Percentiles rank a stretch among this genome's conserved stretches.
phyloP scores from a whole-genome alignment of 2,329 filamentous ascomycete species.

The Aspergillus cejpii region DNA sequence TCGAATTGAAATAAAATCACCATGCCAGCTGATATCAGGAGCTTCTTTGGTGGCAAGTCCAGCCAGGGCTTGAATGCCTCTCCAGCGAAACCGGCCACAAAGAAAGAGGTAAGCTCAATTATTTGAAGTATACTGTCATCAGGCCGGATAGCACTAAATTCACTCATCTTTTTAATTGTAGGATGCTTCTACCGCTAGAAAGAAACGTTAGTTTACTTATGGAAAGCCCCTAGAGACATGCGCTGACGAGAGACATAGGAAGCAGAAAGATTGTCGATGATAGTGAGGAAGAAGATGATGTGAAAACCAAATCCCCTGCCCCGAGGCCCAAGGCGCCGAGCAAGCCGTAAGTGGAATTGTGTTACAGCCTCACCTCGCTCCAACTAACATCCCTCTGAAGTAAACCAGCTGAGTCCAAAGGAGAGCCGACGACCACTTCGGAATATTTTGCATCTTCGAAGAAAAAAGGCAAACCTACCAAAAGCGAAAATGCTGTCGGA shows the following conservation, averaged over 20 bases:
- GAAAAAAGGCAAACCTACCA: slow-evolving; percentile 46
- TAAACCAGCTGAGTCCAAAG: slow-evolving; percentile 47
- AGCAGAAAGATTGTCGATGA: slow-evolving; percentile 69
- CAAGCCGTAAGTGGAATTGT: slow-evolving; percentile 43
- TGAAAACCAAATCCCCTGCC: slow-evolving; percentile 31
- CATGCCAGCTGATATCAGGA: slow-evolving; percentile 83
- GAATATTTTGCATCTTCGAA: slow-evolving; percentile 57
- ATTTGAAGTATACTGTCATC: too few relatives aligned
- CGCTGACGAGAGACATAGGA: slow-evolving; percentile 24
- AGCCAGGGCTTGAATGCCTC: slow-evolving; percentile 50
- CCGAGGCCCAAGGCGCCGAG: slow-evolving; percentile 38
- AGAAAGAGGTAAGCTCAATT: slow-evolving; percentile 39
- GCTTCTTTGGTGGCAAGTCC: slow-evolving; percentile 77
- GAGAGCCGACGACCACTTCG: slow-evolving; percentile 54
- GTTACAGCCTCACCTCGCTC: not conserved
- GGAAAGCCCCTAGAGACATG: not conserved
- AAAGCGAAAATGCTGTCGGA: slow-evolving; percentile 21
- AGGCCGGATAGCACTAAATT: too few relatives aligned
- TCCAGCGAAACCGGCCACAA: slow-evolving; percentile 39
- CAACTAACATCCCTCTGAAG: slow-evolving; percentile 22
- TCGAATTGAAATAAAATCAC: slow-evolving; percentile 6
- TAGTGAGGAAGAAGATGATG: slow-evolving; percentile 68
- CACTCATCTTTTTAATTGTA: slow-evolving; percentile 10
- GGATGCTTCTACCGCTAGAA: slow-evolving; percentile 27
- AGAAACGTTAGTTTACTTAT: slow-evolving; percentile 28